Evolutionary conservation across 306 rosid species (phyloP).

Genomic region (Gynostemma pentaphyllum): DNA sequence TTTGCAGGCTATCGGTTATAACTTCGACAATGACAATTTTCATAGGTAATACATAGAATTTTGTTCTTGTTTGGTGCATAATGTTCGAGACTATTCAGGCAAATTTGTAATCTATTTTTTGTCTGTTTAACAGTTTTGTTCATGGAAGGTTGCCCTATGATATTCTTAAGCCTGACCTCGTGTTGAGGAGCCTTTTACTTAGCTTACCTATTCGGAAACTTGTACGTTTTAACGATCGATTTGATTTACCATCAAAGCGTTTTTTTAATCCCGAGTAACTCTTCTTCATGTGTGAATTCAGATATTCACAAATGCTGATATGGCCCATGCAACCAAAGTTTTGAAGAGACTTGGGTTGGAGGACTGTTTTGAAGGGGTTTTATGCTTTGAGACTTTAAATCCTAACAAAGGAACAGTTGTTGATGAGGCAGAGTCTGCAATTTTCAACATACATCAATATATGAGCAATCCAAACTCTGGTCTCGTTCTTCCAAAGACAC

Average conservation of each 20-base stretch:
- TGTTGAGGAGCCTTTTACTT: conserved; percentile 57
- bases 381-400: conserved; percentile 84
- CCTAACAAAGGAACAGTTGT: conserved; percentile 9
- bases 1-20: conserved; percentile 71
- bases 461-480: conserved; percentile 22
- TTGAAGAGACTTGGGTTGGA: conserved; percentile 72
- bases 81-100: not conserved
- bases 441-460: conserved; percentile 23
- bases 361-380: conserved; percentile 66
- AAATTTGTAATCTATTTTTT: not conserved
- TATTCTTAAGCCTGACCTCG: conserved; percentile 56
- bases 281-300: conserved; percentile 14
- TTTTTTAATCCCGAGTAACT: not conserved
- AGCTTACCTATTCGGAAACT: conserved; percentile 69
- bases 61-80: not conserved
- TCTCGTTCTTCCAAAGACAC: conserved; percentile 37
- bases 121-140: conserved; percentile 38
- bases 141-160: conserved; percentile 79
- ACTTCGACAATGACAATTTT: conserved; percentile 52
- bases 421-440: conserved; percentile 11
- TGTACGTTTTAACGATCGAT: conserved; percentile 21
- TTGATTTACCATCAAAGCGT: no score
- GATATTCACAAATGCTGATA: conserved; percentile 66
- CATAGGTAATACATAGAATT: conserved; percentile 45
- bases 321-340: conserved; percentile 42